Conservation (phyloP, 441 rosid species). For the Manihot esculenta region DNA sequence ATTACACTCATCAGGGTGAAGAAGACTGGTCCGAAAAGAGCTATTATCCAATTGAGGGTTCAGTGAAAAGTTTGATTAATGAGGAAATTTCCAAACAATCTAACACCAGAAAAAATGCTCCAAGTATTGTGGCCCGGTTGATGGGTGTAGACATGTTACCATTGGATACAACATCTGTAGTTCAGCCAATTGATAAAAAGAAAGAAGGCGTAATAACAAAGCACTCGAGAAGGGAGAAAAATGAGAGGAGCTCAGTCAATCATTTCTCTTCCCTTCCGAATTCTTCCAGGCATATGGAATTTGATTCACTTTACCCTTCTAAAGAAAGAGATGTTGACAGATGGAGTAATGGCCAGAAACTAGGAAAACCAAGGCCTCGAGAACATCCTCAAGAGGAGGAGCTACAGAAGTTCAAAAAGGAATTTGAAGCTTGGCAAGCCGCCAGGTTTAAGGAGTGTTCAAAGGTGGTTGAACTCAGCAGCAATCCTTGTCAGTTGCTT, state of each 20-base stretch:
- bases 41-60: conserved; percentile 51
- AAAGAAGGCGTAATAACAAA: conserved; percentile 29
- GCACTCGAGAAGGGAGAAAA: conserved; percentile 36
- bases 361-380: conserved; percentile 49
- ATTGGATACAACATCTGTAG: conserved; percentile 38
- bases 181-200: conserved; percentile 30
- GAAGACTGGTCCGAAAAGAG: conserved; percentile 56
- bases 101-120: conserved; percentile 46
- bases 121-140: conserved; percentile 83
- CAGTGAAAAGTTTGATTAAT: conserved; percentile 76
- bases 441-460: conserved; percentile 77
- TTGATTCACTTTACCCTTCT: conserved; percentile 28
- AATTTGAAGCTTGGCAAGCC: conserved; percentile 91
- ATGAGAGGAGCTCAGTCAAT: conserved; percentile 35
- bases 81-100: conserved; percentile 64
- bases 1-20: conserved; percentile 38
- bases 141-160: conserved; percentile 90
- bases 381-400: conserved; percentile 99
- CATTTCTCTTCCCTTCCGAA: conserved; percentile 28
- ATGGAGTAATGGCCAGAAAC: conserved; percentile 34
- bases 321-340: conserved; percentile 31
- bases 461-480: conserved; percentile 42
- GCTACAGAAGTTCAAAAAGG: conserved; percentile 86
- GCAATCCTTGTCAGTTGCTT: conserved; percentile 22
- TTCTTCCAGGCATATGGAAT: conserved; percentile 30